A percentile compares a stretch with the other conserved stretches of the same genome.
These are phyloP conservation scores for Entomortierella chlamydospora DNA, from an alignment of 192 early-diverging fungal species.

Conservation along the genomic window DNA sequence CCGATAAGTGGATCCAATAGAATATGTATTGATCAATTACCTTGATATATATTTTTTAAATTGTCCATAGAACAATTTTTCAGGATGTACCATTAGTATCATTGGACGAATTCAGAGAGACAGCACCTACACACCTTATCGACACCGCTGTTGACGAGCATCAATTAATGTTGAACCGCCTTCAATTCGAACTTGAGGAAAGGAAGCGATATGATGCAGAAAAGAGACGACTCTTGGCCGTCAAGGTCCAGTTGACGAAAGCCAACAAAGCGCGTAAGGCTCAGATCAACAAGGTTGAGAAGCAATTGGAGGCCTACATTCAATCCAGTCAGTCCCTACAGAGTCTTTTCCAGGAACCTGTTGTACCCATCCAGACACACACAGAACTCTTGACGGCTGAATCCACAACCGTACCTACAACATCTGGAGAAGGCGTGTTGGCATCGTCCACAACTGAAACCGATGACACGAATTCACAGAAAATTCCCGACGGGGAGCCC, in stretches of 20 bases:
- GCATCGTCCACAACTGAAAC: background rate
- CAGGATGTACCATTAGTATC: constrained; percentile 46
- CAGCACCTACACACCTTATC: constrained; percentile 24
- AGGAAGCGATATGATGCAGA: constrained; percentile 48
- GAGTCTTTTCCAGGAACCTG: constrained; percentile 35
- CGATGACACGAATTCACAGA: background rate
- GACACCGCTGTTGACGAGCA: constrained; percentile 20
- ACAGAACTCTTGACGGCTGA: constrained; percentile 3
- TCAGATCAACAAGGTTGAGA: constrained; percentile 31
- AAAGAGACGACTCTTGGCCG: constrained; percentile 38
- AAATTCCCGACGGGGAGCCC: background rate
- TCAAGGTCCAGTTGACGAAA: constrained; percentile 35
- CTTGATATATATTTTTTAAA: background rate
- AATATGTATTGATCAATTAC: too few species aligned
- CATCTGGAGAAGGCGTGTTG: background rate
- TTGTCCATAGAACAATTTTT: constrained; percentile 37
- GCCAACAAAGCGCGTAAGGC: constrained; percentile 37
- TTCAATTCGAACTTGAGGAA: constrained; percentile 51
- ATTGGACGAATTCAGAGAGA: constrained; percentile 37
- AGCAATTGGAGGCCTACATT: constrained; percentile 34
- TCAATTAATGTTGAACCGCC: constrained; percentile 43
- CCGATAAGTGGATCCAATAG: too few species aligned
- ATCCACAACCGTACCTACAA: background rate
- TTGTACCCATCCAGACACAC: constrained; percentile 19
- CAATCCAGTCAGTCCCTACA: constrained; percentile 28